A percentile compares a stretch with the other conserved stretches of the same genome.
These are phyloP conservation scores for Torulaspora gathmanii DNA, from an alignment of 805 yeast species.

Conservation along the genomic window DNA sequence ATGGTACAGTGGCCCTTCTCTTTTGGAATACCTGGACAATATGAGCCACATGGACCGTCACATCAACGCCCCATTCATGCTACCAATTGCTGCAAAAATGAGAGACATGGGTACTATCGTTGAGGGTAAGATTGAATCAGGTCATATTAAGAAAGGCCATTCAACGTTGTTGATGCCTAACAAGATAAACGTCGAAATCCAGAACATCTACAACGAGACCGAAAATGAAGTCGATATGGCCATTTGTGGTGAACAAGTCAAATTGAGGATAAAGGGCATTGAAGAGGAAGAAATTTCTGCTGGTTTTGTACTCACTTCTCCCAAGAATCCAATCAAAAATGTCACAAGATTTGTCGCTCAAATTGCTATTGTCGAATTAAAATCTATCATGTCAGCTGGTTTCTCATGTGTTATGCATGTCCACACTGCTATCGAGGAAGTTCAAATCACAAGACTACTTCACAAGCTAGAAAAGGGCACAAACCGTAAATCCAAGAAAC, in stretches of 20 bases:
- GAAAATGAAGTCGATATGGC: conserved; percentile 91
- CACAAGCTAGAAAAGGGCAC: conserved; percentile 96
- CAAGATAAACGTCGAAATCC: conserved; percentile 74
- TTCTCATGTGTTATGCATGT: conserved; percentile 98
- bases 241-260: conserved; percentile 94
- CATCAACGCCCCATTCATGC: conserved; percentile 93
- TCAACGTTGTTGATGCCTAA: conserved; percentile 88
- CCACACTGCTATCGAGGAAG: conserved; percentile 98
- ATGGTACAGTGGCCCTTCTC: conserved; percentile 92
- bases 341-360: conserved; percentile 92
- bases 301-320: conserved; percentile 88
- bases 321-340: conserved; percentile 82
- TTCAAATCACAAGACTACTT: conserved; percentile 68
- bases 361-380: conserved; percentile 93
- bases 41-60: conserved; percentile 81
- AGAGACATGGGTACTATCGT: conserved; percentile 96
- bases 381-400: conserved; percentile 90
- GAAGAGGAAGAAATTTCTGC: conserved; percentile 94
- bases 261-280: conserved; percentile 86
- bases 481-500: conserved; percentile 90
- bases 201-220: conserved; percentile 87
- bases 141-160: conserved; percentile 78
- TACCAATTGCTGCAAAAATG: conserved; percentile 91
- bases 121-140: conserved; percentile 97
- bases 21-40: conserved; percentile 81